Percentiles rank a stretch among this genome's conserved stretches.
Evolutionary conservation across 176 grass and related monocot genomes (phyloP).

Genomic region (Aegilops bicornis): DNA sequence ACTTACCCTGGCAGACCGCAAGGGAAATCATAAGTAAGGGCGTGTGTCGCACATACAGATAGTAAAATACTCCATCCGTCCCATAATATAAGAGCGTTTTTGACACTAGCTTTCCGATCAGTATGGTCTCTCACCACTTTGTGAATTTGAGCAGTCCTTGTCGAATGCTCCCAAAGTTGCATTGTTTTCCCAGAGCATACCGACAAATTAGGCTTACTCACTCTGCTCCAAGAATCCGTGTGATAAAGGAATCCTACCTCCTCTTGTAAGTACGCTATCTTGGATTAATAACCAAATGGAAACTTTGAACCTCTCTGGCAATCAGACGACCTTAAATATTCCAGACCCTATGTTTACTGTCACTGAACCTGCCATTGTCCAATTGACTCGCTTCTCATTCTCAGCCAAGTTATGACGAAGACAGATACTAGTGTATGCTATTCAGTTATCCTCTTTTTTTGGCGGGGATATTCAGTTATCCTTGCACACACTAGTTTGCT

Average conservation of each 20-base stretch:
- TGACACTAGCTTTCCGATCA: not conserved
- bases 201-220: too few relatives aligned
- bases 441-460: too few relatives aligned
- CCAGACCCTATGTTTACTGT: too few relatives aligned
- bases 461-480: too few relatives aligned
- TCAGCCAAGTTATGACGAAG: too few relatives aligned
- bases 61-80: too few relatives aligned
- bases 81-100: too few relatives aligned
- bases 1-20: not conserved
- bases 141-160: not conserved
- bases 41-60: not conserved
- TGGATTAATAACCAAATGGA: not conserved
- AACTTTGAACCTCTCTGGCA: not conserved
- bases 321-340: too few relatives aligned
- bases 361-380: too few relatives aligned
- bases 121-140: not conserved
- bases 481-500: too few relatives aligned
- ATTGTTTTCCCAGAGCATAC: not conserved
- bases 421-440: too few relatives aligned
- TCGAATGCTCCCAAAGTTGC: not conserved
- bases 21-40: not conserved
- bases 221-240: not conserved
- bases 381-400: too few relatives aligned
- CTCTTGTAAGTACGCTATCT: not conserved
- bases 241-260: not conserved